Evolutionary conservation across 768 basidiomycete genomes (phyloP).

Genomic region (Lanmaoa rubissima): DNA sequence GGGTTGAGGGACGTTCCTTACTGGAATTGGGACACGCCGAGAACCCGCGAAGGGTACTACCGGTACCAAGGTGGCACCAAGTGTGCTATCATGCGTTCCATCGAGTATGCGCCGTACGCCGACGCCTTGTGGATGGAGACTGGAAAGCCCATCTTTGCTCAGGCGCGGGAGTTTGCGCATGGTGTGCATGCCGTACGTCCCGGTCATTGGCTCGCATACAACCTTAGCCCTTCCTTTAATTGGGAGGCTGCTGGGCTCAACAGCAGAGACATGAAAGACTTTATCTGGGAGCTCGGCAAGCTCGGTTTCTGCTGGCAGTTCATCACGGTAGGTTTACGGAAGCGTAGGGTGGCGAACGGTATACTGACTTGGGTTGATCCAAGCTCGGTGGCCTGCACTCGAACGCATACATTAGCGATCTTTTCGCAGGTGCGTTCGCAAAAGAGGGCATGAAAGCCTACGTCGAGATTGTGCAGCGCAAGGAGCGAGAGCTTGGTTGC

Average conservation of each 20-base stretch:
- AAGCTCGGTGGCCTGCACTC: conserved; percentile 96
- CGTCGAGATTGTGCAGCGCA: conserved; percentile 89
- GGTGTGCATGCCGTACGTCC: conserved; percentile 84
- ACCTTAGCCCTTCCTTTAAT: conserved; percentile 91
- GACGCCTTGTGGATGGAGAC: conserved; percentile 97
- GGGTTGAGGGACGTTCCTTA: conserved; percentile 71
- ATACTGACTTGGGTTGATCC: conserved; percentile 7
- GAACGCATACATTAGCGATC: conserved; percentile 93
- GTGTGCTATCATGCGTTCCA: conserved; percentile 87
- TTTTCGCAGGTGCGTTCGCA: conserved; percentile 85
- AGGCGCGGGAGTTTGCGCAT: conserved; percentile 88
- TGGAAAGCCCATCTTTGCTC: conserved; percentile 86
- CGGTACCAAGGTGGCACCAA: conserved; percentile 96
- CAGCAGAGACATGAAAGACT: conserved; percentile 81
- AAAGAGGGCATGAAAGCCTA: conserved; percentile 99
- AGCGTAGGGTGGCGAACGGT: background rate
- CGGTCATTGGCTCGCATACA: conserved; percentile 95
- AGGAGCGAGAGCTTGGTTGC: conserved; percentile 89
- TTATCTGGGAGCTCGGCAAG: conserved; percentile 91
- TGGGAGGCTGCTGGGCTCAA: conserved; percentile 93
- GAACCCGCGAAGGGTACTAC: conserved; percentile 96
- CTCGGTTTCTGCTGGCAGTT: conserved; percentile 99
- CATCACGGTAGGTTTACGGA: conserved; percentile 72
- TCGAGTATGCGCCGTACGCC: conserved; percentile 93
- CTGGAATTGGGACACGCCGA: conserved; percentile 94